Evolutionary conservation across 768 basidiomycete species (phyloP).

Genomic region (Hortiboletus campestris): DNA sequence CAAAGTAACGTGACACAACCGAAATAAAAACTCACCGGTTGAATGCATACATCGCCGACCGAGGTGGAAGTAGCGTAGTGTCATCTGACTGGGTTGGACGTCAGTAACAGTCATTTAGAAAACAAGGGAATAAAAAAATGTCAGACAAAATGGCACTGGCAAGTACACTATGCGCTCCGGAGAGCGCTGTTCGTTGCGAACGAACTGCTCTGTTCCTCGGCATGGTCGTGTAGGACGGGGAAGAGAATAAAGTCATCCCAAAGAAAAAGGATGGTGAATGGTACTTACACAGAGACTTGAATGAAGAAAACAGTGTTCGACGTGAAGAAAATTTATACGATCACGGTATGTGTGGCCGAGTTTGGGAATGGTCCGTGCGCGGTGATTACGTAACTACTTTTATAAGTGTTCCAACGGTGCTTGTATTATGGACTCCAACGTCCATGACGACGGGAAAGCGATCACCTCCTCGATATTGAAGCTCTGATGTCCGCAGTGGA

Average conservation of each 20-base stretch:
- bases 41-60: neutral
- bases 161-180: slow-evolving; percentile 70
- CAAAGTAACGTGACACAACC: slow-evolving; percentile 5
- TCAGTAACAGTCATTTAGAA: slow-evolving; percentile 12
- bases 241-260: slow-evolving; percentile 83
- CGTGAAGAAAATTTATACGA: slow-evolving; percentile 29
- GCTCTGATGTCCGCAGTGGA: slow-evolving; percentile 22
- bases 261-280: neutral
- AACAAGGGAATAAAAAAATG: slow-evolving; percentile 6
- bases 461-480: neutral
- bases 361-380: slow-evolving; percentile 35
- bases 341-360: slow-evolving; percentile 21
- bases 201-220: slow-evolving; percentile 76
- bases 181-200: slow-evolving; percentile 73
- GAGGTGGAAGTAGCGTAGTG: too few relatives aligned
- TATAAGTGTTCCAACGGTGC: slow-evolving; percentile 5
- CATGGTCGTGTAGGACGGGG: slow-evolving; percentile 91
- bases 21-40: slow-evolving; percentile 24
- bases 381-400: slow-evolving; percentile 23
- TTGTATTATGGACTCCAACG: slow-evolving; percentile 12
- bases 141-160: slow-evolving; percentile 91
- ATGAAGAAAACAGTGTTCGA: neutral
- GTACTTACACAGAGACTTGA: slow-evolving; percentile 15
- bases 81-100: slow-evolving; percentile 5
- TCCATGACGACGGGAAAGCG: slow-evolving; percentile 16